Percentiles rank a stretch among this genome's conserved stretches.
These are phyloP conservation scores for Chytriomyces hyalinus DNA, from an alignment of 192 early-diverging fungal species.

Conservation along the genomic window DNA sequence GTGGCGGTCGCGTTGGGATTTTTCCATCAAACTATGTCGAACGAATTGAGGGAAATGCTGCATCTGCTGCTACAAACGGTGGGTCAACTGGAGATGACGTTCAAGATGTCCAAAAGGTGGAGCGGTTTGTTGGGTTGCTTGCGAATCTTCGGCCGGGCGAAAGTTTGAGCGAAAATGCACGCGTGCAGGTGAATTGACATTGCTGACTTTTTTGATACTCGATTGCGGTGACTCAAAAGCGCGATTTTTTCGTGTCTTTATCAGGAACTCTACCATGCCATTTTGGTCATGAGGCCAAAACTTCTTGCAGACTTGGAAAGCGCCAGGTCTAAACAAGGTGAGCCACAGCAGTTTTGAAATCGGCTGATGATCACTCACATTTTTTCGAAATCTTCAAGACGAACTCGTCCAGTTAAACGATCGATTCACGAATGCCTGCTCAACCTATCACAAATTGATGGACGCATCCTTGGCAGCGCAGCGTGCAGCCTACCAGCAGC, in stretches of 20 bases:
- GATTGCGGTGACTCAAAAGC: not conserved
- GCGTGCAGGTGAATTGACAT: slow-evolving; percentile 63
- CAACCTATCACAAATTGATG: slow-evolving; percentile 77
- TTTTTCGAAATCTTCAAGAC: slow-evolving; percentile 53
- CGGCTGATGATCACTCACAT: not conserved
- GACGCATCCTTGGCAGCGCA: slow-evolving; percentile 69
- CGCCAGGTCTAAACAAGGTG: slow-evolving; percentile 83
- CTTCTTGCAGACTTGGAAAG: slow-evolving; percentile 85
- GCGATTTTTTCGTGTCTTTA: not conserved
- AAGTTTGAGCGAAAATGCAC: slow-evolving; percentile 87
- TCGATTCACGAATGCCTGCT: slow-evolving; percentile 70
- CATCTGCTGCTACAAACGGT: slow-evolving; percentile 20
- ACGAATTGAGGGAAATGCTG: slow-evolving; percentile 38
- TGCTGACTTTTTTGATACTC: slow-evolving; percentile 8
- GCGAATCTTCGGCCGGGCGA: slow-evolving; percentile 79
- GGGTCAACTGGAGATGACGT: slow-evolving; percentile 67
- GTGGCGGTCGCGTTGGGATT: slow-evolving; percentile 86
- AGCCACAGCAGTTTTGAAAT: not conserved
- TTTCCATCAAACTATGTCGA: slow-evolving; percentile 98
- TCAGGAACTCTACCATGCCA: slow-evolving; percentile 72
- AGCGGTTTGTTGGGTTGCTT: slow-evolving; percentile 77
- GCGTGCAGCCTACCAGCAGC: slow-evolving; percentile 25
- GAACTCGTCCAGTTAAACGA: slow-evolving; percentile 75
- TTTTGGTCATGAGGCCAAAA: slow-evolving; percentile 83
- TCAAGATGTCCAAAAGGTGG: slow-evolving; percentile 74